phyloP scores from a whole-genome alignment of 2,329 filamentous ascomycete species.

The Pyrenophora seminiperda region DNA sequence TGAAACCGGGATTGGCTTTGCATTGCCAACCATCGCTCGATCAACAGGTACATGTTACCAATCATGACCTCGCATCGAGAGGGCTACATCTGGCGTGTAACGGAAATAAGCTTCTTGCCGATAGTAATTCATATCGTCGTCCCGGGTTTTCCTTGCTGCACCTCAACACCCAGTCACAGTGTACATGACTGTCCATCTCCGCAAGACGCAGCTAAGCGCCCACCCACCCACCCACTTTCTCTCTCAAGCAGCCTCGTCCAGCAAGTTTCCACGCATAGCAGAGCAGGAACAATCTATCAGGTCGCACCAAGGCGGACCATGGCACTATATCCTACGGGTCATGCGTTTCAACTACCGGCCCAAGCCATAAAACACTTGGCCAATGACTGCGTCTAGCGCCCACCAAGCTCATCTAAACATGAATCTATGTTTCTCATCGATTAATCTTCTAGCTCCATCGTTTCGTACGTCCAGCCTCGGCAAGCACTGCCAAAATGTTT shows the following conservation, averaged over 20 bases:
- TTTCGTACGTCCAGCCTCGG: conserved; percentile 18
- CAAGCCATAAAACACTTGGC: conserved; percentile 3
- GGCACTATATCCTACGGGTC: conserved; percentile 21
- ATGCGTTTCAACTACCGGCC: conserved; percentile 23
- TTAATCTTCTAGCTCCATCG: conserved; percentile 15
- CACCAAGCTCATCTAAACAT: conserved; percentile 18
- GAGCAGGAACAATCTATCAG: conserved; percentile 6
- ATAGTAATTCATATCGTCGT: not conserved
- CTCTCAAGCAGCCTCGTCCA: not conserved
- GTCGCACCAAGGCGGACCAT: conserved; percentile 1
- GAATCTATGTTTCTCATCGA: conserved; percentile 20
- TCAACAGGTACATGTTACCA: conserved; percentile 22
- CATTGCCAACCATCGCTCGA: conserved; percentile 6
- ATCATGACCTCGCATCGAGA: conserved; percentile 32
- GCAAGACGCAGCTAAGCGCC: not conserved
- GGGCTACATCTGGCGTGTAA: conserved; percentile 9
- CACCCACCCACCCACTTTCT: not conserved
- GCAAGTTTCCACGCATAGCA: not conserved
- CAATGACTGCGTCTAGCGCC: conserved; percentile 11
- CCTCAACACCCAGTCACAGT: not conserved
- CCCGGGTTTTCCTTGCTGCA: not conserved
- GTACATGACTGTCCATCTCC: not conserved
- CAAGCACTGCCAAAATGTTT: conserved; percentile 17
- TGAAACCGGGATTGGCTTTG: not conserved
- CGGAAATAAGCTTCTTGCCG: conserved; percentile 14